phyloP scores from a whole-genome alignment of 768 basidiomycete genomes.

The Lactifluus subvellereus region DNA sequence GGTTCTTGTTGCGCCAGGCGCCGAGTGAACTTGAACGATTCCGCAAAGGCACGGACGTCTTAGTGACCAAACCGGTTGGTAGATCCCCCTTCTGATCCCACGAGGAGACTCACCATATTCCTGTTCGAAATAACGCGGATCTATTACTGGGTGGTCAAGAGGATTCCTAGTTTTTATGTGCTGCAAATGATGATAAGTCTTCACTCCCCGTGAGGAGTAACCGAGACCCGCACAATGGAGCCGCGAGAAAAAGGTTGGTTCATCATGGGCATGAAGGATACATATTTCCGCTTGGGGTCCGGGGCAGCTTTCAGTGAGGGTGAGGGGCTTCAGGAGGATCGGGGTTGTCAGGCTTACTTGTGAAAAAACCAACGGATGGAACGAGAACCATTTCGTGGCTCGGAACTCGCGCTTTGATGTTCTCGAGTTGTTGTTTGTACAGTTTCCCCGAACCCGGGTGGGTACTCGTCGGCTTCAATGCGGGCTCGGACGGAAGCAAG shows the following conservation, averaged over 20 bases:
- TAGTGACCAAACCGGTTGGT: not conserved
- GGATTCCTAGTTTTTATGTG: constrained; percentile 23
- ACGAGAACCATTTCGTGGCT: constrained; percentile 3
- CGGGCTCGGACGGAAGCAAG: constrained; percentile 7
- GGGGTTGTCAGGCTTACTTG: not conserved
- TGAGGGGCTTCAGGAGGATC: not conserved
- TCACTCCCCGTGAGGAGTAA: not conserved
- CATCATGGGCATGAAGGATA: not conserved
- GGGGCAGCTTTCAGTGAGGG: not conserved
- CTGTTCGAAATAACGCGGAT: constrained; percentile 25
- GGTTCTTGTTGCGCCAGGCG: constrained; percentile 22
- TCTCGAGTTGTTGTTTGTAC: constrained; percentile 16
- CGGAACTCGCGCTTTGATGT: constrained; percentile 8
- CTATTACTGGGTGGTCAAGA: constrained; percentile 14
- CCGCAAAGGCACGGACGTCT: constrained; percentile 20
- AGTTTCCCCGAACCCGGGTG: constrained; percentile 17
- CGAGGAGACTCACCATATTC: constrained; percentile 17
- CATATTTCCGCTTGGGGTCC: constrained; percentile 11
- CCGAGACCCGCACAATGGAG: constrained; percentile 19
- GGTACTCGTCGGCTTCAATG: not conserved
- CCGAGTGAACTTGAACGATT: constrained; percentile 25
- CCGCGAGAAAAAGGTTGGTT: constrained; percentile 23
- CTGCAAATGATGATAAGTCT: not conserved
- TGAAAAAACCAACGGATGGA: not conserved
- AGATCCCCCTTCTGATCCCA: not conserved